These are phyloP conservation scores for Aspergillus neoniger DNA, from an alignment of 2,329 filamentous ascomycete genomes.

Conservation along the genomic window DNA sequence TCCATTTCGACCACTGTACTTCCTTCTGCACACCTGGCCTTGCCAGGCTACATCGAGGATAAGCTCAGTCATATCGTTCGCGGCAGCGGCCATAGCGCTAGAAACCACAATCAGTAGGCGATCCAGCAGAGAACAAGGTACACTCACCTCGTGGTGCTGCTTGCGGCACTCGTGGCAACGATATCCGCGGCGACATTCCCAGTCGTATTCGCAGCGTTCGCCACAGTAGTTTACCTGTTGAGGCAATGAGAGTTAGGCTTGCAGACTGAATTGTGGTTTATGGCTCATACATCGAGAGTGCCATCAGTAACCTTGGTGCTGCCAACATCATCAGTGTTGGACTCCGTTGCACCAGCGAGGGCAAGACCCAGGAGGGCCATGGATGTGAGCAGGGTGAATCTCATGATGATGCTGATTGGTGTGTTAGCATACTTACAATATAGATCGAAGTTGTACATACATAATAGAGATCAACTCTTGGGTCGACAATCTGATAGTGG, in stretches of 20 bases:
- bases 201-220: neutral
- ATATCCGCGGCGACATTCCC: neutral
- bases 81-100: neutral
- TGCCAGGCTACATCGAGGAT: neutral
- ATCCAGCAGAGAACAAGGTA: too few species aligned
- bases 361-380: neutral
- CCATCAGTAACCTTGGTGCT: neutral
- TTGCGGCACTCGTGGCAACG: neutral
- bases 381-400: neutral
- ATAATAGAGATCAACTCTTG: neutral
- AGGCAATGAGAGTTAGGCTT: neutral
- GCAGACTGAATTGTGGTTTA: too few species aligned
- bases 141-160: neutral
- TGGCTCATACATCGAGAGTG: neutral
- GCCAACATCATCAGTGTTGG: neutral
- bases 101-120: neutral
- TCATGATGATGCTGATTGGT: neutral
- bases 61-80: neutral
- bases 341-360: neutral
- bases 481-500: neutral
- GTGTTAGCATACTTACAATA: neutral
- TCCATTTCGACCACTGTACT: too few species aligned
- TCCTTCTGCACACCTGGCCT: neutral
- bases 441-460: neutral
- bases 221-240: neutral